These are phyloP conservation scores for Lyophyllum decastes DNA, from an alignment of 768 basidiomycete species.

Conservation along the genomic window DNA sequence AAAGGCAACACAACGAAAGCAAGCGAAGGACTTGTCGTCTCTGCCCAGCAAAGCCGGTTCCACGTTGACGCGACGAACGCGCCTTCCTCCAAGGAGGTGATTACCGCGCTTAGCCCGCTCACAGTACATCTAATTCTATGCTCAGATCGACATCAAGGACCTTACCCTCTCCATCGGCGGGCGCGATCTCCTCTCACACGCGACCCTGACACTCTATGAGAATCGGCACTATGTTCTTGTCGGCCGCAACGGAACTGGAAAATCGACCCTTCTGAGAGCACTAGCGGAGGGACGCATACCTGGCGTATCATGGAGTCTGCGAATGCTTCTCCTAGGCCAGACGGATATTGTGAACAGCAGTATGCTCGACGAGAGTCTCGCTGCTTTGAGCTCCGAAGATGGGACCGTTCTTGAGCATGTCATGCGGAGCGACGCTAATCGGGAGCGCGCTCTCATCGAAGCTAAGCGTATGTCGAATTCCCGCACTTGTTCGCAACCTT, in stretches of 20 bases:
- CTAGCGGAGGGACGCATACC: constrained; percentile 47
- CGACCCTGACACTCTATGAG: constrained; percentile 51
- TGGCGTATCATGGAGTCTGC: constrained; percentile 41
- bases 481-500: not conserved
- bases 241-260: constrained; percentile 58
- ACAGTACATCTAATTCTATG: not conserved
- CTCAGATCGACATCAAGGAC: constrained; percentile 50
- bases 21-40: constrained; percentile 32
- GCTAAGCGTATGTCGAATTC: constrained; percentile 24
- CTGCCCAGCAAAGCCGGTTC: constrained; percentile 50
- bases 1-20: constrained; percentile 13
- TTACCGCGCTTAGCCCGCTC: not conserved
- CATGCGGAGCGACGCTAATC: constrained; percentile 41
- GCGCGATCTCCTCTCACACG: constrained; percentile 52
- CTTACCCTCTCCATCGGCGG: constrained; percentile 53
- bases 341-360: constrained; percentile 26
- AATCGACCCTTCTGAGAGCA: constrained; percentile 46
- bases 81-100: constrained; percentile 21
- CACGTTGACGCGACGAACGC: constrained; percentile 48
- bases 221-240: constrained; percentile 54
- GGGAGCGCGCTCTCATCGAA: constrained; percentile 31
- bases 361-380: constrained; percentile 19
- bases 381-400: constrained; percentile 15
- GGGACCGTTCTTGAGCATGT: constrained; percentile 39
- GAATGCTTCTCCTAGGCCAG: constrained; percentile 48